A percentile compares a stretch with the other conserved stretches of the same genome.
phyloP scores from a whole-genome alignment of 2,329 filamentous ascomycete species.

The Aspergillus oerlinghausenensis region DNA sequence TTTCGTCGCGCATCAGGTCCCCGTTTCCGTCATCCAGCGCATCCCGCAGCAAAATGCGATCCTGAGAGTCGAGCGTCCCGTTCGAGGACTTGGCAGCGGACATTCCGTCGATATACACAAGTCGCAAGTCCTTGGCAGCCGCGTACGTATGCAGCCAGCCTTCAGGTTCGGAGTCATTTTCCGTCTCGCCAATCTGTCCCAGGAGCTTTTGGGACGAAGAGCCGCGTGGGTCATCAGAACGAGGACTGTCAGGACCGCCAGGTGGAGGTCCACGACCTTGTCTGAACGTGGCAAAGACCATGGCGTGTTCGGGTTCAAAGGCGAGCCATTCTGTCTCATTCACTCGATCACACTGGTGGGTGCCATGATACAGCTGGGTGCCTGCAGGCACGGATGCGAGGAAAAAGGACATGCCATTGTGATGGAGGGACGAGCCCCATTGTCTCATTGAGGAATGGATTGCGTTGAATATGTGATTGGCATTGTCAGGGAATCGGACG shows the following conservation, averaged over 20 bases:
- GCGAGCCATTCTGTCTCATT: slow-evolving; percentile 64
- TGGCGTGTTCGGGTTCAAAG: slow-evolving; percentile 71
- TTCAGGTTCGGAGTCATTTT: slow-evolving; percentile 1
- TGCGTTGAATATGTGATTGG: slow-evolving; percentile 66
- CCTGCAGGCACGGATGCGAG: slow-evolving; percentile 60
- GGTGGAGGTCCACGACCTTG: slow-evolving; percentile 9
- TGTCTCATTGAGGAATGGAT: slow-evolving; percentile 68
- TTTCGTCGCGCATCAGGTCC: slow-evolving; percentile 36
- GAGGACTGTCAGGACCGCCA: background rate
- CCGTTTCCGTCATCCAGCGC: slow-evolving; percentile 10
- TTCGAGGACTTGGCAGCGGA: slow-evolving; percentile 60
- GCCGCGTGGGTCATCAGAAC: background rate
- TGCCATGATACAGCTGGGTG: slow-evolving; percentile 66
- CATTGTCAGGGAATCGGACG: slow-evolving; percentile 40
- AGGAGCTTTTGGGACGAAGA: background rate
- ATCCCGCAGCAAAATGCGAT: slow-evolving; percentile 53
- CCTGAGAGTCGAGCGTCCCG: slow-evolving; percentile 66
- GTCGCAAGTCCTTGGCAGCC: slow-evolving; percentile 51
- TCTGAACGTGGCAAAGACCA: slow-evolving; percentile 52
- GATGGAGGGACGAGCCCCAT: slow-evolving; percentile 67
- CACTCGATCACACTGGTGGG: slow-evolving; percentile 42
- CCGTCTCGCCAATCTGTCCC: background rate
- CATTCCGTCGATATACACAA: slow-evolving; percentile 69
- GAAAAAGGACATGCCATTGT: slow-evolving; percentile 73
- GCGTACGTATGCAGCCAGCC: slow-evolving; percentile 66